These are phyloP conservation scores for Aureobasidium namibiae DNA, from an alignment of 2,329 filamentous ascomycete genomes.

Conservation along the genomic window DNA sequence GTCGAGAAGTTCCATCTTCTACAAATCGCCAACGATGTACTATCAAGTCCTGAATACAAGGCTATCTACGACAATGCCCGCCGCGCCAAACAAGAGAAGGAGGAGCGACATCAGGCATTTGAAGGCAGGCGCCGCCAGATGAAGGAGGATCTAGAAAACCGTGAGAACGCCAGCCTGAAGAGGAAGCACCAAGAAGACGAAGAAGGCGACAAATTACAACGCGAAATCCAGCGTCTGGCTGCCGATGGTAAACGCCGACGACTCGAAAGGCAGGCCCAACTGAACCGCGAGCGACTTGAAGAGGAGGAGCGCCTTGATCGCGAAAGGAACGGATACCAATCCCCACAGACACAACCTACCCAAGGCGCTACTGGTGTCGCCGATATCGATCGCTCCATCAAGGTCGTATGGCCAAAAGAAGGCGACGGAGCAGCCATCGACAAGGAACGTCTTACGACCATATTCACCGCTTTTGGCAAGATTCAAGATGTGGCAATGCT, in stretches of 20 bases:
- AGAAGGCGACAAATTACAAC: conserved; percentile 52
- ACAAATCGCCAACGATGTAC: conserved; percentile 77
- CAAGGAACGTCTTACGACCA: conserved; percentile 35
- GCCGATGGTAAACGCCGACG: conserved; percentile 46
- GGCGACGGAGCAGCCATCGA: conserved; percentile 36
- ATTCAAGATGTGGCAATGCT: conserved; percentile 48
- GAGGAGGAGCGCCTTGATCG: conserved; percentile 39
- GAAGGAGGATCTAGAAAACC: conserved; percentile 76
- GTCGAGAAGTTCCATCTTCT: conserved; percentile 77
- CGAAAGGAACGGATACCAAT: conserved; percentile 23
- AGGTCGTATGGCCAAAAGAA: conserved; percentile 47
- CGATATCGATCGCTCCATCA: conserved; percentile 51
- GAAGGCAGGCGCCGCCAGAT: conserved; percentile 65
- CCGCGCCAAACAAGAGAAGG: conserved; percentile 60
- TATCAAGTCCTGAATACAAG: conserved; percentile 62
- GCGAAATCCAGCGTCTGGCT: conserved; percentile 37
- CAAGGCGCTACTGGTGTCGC: conserved; percentile 30
- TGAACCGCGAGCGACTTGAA: conserved; percentile 46
- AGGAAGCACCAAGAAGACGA: conserved; percentile 36
- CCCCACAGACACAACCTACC: neutral
- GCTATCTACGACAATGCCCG: conserved; percentile 71
- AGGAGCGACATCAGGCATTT: conserved; percentile 63
- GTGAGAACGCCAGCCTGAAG: conserved; percentile 50
- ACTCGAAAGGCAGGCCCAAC: conserved; percentile 46
- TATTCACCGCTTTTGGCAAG: conserved; percentile 49